These are phyloP conservation scores for Vigna radiata DNA, from an alignment of 306 rosid genomes.

Conservation along the genomic window DNA sequence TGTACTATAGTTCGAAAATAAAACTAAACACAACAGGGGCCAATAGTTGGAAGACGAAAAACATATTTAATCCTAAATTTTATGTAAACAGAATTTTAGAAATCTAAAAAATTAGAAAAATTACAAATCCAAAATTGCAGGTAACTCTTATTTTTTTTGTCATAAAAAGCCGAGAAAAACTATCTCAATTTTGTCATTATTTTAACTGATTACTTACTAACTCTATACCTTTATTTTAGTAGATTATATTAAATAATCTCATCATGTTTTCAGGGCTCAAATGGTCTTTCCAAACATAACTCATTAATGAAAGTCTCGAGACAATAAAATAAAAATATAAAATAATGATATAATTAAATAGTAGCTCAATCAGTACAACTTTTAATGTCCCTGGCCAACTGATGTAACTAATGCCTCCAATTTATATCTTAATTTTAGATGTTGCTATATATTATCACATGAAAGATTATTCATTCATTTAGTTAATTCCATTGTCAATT, in stretches of 20 bases:
- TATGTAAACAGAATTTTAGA: too few species aligned
- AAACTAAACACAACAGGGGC: too few species aligned
- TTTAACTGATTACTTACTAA: neutral
- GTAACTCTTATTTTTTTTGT: too few species aligned
- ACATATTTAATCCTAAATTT: too few species aligned
- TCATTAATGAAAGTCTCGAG: neutral
- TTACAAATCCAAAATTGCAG: too few species aligned
- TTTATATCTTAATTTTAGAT: too few species aligned
- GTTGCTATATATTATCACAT: too few species aligned
- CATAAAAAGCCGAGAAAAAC: neutral
- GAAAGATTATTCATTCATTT: too few species aligned
- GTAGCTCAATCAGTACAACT: neutral
- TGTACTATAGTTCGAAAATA: too few species aligned
- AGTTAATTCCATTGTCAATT: too few species aligned
- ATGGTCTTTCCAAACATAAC: neutral
- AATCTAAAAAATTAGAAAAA: too few species aligned
- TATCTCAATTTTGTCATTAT: neutral
- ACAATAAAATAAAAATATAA: constrained; percentile 1
- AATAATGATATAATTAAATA: neutral
- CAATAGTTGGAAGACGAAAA: too few species aligned
- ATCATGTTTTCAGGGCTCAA: constrained; percentile 17
- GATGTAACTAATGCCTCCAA: neutral
- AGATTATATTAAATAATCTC: neutral
- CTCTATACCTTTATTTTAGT: neutral
- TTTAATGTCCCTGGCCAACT: neutral